A percentile compares a stretch with the other conserved stretches of the same genome.
Conservation (phyloP, 345 rosid genomes). For the Laguncularia racemosa region DNA sequence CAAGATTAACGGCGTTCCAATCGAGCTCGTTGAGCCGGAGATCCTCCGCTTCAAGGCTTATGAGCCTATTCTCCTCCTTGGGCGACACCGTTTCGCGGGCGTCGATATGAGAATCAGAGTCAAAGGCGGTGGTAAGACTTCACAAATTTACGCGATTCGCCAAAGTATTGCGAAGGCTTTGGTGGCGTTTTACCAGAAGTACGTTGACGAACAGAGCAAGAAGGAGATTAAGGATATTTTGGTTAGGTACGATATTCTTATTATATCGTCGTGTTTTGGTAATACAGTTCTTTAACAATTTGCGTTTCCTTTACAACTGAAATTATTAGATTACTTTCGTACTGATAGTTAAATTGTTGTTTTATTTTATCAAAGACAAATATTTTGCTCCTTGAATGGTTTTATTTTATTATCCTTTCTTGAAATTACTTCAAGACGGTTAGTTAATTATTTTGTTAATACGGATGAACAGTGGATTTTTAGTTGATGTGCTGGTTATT, state of each 20-base stretch:
- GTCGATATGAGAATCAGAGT: slow-evolving; percentile 91
- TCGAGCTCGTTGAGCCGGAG: slow-evolving; percentile 76
- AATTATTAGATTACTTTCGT: too few relatives aligned
- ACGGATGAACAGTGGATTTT: too few relatives aligned
- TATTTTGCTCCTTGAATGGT: too few relatives aligned
- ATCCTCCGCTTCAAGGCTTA: slow-evolving; percentile 77
- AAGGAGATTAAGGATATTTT: slow-evolving; percentile 81
- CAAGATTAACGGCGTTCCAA: slow-evolving; percentile 76
- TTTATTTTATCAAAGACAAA: too few relatives aligned
- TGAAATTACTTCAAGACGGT: too few relatives aligned
- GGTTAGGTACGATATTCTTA: slow-evolving; percentile 34
- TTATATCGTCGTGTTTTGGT: too few relatives aligned
- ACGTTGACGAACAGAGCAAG: slow-evolving; percentile 80
- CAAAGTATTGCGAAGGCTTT: slow-evolving; percentile 93
- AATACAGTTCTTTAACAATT: neutral
- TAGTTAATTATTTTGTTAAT: too few relatives aligned
- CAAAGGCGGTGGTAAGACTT: slow-evolving; percentile 77
- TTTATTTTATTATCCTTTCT: too few relatives aligned
- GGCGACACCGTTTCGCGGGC: slow-evolving; percentile 66
- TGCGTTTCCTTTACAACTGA: neutral
- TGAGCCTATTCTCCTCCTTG: slow-evolving; percentile 71
- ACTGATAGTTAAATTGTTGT: too few relatives aligned
- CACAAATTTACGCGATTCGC: slow-evolving; percentile 86
- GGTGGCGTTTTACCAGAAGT: slow-evolving; percentile 78
- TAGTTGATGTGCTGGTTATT: too few relatives aligned